Evolutionary conservation across 1,284 basidiomycete species (phyloP).

Genomic region (Cryptococcus sp.): DNA sequence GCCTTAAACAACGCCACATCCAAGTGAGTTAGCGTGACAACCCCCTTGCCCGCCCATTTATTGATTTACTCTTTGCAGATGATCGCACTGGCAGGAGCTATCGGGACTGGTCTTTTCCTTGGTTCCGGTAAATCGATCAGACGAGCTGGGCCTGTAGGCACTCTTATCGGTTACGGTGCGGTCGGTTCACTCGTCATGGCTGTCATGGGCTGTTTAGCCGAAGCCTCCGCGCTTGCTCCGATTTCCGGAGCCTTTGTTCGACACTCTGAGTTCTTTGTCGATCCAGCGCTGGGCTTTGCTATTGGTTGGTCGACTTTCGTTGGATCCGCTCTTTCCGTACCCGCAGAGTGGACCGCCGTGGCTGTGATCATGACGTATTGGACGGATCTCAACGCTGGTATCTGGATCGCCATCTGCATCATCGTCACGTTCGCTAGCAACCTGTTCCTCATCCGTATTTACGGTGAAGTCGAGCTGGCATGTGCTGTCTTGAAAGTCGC

Average conservation of each 20-base stretch:
- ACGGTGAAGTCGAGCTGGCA: constrained; percentile 73
- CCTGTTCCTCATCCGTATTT: constrained; percentile 15
- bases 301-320: constrained; percentile 17
- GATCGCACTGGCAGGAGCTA: constrained; percentile 34
- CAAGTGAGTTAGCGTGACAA: constrained; percentile 10
- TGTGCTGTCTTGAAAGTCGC: constrained; percentile 69
- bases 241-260: constrained; percentile 15
- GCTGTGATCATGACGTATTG: constrained; percentile 25
- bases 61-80: constrained; percentile 12
- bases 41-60: neutral
- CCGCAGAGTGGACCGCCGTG: constrained; percentile 18
- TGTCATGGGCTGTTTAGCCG: constrained; percentile 20
- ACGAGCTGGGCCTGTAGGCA: constrained; percentile 17
- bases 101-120: constrained; percentile 35
- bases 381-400: constrained; percentile 18
- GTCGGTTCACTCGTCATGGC: constrained; percentile 14
- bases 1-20: constrained; percentile 19
- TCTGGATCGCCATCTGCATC: constrained; percentile 24
- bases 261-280: constrained; percentile 17
- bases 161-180: constrained; percentile 15
- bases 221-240: constrained; percentile 16
- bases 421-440: constrained; percentile 16
- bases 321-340: constrained; percentile 13
- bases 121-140: constrained; percentile 20
- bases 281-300: constrained; percentile 18